A percentile compares a stretch with the other conserved stretches of the same genome.
phyloP scores from a whole-genome alignment of 192 early-diverging fungal species.

The Spizellomyces sp. region DNA sequence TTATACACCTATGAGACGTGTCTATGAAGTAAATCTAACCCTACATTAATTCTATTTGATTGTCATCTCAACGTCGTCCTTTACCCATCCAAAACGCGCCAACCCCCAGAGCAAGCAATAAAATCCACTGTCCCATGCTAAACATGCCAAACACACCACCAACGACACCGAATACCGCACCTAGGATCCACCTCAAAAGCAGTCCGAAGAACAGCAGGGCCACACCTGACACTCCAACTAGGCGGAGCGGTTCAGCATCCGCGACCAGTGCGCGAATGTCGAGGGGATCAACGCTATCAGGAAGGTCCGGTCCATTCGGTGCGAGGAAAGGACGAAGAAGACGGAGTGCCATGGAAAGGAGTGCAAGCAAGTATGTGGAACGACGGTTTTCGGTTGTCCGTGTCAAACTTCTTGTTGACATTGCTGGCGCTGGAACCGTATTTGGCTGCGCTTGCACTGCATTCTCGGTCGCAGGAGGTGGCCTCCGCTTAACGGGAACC shows the following conservation, averaged over 20 bases:
- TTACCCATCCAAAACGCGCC: constrained; percentile 9
- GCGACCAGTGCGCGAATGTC: constrained; percentile 14
- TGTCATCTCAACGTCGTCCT: too few relatives aligned
- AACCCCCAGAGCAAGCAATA: not conserved
- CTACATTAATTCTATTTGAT: too few relatives aligned
- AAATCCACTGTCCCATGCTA: not conserved
- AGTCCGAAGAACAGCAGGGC: not conserved
- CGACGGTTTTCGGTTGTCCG: not conserved
- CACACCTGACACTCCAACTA: not conserved
- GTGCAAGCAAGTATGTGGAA: not conserved
- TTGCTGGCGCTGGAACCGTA: not conserved
- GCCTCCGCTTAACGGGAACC: not conserved
- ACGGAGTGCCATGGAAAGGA: constrained; percentile 26
- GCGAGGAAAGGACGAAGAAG: constrained; percentile 30
- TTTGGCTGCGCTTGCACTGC: not conserved
- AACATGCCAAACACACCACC: constrained; percentile 10
- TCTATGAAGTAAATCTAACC: too few relatives aligned
- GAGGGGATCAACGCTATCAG: constrained; percentile 11
- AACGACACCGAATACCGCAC: not conserved
- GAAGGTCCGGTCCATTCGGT: constrained; percentile 12
- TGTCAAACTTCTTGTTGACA: not conserved
- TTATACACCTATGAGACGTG: too few relatives aligned
- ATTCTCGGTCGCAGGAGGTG: not conserved
- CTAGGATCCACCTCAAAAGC: constrained; percentile 3
- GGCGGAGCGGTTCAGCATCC: constrained; percentile 10